Base-by-base conservation (phyloP, 495 filamentous ascomycete species). In the Lophiotrema nucula region DNA sequence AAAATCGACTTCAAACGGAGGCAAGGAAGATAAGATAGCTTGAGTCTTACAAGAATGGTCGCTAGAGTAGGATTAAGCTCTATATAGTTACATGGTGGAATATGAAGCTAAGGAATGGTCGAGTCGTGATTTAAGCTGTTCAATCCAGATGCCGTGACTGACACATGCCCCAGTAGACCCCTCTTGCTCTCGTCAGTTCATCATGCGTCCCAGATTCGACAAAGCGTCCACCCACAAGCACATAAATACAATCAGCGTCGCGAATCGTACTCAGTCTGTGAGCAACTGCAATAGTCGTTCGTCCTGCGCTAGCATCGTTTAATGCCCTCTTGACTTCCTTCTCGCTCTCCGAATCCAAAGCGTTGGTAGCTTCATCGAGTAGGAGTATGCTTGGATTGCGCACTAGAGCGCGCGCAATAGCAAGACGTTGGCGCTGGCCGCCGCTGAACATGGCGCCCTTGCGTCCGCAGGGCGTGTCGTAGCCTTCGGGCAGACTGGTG, bases 331-430 rank as follows among this genome's bases (percentile, higher is more conserved):
- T 28, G 60, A 96, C 92, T 13, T 91, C 73, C 2, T 78, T 74
- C 69, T 96, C 90, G 0, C 88, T 93, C 31, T 83, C 80, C 84
- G 92, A 90, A 70, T 95, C 90, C 3, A 96, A 88, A 2, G 90
- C 89, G 4, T 82, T 87, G 0, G 90, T 96, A 0, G 90, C 90
- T 73, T 96, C 90, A 67, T 96, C 90, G 38, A 96, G 69, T 19
- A 96, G 80, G 1, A 97, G 63, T 26, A 97, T 79, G 12, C 83
- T 82, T 0, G 91, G 88, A 65, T 95, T 83, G 33, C 89, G 81
- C 6, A 97, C 59, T 4, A 74, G 57, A 4, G 72, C 72, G 23
- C 72, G 64, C 15, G 71, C 72, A 41, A 74, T 73, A 21, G 71
- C 72, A 21, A 72, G 53, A 16, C 71, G 70, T 48, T 74, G 72